Evolutionary conservation across 2,329 filamentous ascomycete species (phyloP).

Genomic region (Dactylella cylindrospora): DNA sequence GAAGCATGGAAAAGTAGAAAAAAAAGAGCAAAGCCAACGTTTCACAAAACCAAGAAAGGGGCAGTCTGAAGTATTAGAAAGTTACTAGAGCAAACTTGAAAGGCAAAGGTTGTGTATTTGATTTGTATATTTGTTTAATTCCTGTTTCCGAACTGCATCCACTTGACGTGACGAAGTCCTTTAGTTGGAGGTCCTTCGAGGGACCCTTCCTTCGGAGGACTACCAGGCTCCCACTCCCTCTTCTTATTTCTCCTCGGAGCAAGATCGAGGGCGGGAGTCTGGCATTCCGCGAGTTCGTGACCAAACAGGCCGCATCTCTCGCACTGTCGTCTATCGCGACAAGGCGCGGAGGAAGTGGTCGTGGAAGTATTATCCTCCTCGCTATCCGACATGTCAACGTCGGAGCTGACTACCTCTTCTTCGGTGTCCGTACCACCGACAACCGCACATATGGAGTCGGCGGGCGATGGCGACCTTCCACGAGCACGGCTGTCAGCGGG

Average conservation of each 20-base stretch:
- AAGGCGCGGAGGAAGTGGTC: conserved; percentile 38
- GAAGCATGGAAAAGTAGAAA: conserved; percentile 5
- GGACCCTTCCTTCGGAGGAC: conserved; percentile 24
- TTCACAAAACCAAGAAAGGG: conserved; percentile 1
- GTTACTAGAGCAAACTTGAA: conserved; percentile 12
- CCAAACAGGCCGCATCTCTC: conserved; percentile 43
- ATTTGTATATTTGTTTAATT: not conserved
- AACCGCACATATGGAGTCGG: conserved; percentile 44
- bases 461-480: conserved; percentile 42
- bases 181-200: conserved; percentile 35
- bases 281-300: conserved; percentile 39
- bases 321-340: conserved; percentile 43
- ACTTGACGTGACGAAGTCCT: conserved; percentile 42
- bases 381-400: conserved; percentile 41
- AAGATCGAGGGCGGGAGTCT: conserved; percentile 30
- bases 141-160: conserved; percentile 38
- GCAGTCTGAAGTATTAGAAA: conserved; percentile 33
- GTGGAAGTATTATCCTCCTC: conserved; percentile 40
- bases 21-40: not conserved
- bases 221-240: conserved; percentile 39
- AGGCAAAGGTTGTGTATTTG: not conserved
- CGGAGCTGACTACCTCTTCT: conserved; percentile 39
- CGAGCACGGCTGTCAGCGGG: conserved; percentile 44
- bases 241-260: conserved; percentile 24
- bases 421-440: conserved; percentile 44